Base-by-base conservation (phyloP, 2,329 filamentous ascomycete species). In the Colletotrichum sublineola region DNA sequence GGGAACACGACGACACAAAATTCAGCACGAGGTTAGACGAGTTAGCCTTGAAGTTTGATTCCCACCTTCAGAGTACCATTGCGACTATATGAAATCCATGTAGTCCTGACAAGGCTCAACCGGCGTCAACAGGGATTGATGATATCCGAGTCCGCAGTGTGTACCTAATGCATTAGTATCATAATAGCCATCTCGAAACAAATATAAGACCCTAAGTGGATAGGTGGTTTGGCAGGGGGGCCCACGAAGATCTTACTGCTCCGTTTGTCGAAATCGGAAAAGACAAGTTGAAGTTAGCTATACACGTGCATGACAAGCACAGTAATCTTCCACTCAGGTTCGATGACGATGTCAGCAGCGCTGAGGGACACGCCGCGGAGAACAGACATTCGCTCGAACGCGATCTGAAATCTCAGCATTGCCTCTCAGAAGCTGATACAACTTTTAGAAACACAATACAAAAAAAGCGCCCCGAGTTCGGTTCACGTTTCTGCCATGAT, bases 201-300 rank as follows among this genome's bases (percentile, higher is more conserved):
- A 72, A 68, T 63, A 68, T 63, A 44, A 63, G 65, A 44, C 38
- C 42, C 33, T 18, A 56, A 36, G 62, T 65, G 52, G 29, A 40
- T 48, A 58, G 53, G 40, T 29, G 29, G 50, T 12, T 46, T 38
- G 36, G 36, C 24, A n/a, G 31, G 33, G 8, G 56, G 65, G 31
- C 29, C 53, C 69, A 63, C 53, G 65, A 64, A 68, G 46, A 72
- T 69, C 65, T 72, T 66, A 56, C 46, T 60, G 33, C 52, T 14
- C 20, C 24, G n/a, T n/a, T 46, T 46, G 58, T 60, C 62, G 12
- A 46, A 33, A 46, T 33, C 20, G 9, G 29, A 20, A 58, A 42
- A 31, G 57, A 68, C 33, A 46, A 24, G 68, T 58, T 31, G 53
- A 61, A 68, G 53, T 58, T 12, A 29, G 33, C 7, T 40, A n/a